A percentile compares a stretch with the other conserved stretches of the same genome.
Evolutionary conservation across 2,329 filamentous ascomycete species (phyloP).

Genomic region (Exophiala phaeomuriformis): DNA sequence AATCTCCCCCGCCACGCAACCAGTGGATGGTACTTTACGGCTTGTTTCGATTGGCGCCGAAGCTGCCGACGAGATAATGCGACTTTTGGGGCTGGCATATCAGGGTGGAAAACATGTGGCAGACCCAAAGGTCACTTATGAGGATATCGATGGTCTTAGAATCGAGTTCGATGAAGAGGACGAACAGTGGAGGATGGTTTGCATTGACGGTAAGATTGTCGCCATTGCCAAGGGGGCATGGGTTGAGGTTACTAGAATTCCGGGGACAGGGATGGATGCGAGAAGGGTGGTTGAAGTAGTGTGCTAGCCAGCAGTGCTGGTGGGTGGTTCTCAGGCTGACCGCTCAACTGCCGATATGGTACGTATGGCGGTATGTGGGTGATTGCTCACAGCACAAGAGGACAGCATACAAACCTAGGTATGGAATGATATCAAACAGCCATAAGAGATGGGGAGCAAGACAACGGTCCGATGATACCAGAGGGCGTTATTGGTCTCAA

Average conservation of each 20-base stretch:
- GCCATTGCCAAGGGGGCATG: conserved; percentile 62
- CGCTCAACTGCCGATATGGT: too few relatives aligned
- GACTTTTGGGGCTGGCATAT: conserved; percentile 62
- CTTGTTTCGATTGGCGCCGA: conserved; percentile 69
- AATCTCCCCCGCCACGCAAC: conserved; percentile 66
- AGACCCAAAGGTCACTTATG: conserved; percentile 59
- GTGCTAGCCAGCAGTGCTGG: conserved; percentile 3
- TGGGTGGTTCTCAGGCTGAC: too few relatives aligned
- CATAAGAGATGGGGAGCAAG: too few relatives aligned
- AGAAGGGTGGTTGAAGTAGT: conserved; percentile 36
- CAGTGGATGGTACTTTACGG: conserved; percentile 62
- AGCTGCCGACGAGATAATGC: conserved; percentile 60
- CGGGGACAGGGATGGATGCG: conserved; percentile 35
- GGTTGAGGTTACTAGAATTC: conserved; percentile 52
- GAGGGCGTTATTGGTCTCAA: too few relatives aligned
- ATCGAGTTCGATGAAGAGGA: conserved; percentile 63
- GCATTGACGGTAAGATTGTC: conserved; percentile 86
- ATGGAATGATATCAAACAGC: too few relatives aligned
- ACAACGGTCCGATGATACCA: too few relatives aligned
- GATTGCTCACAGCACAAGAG: too few relatives aligned
- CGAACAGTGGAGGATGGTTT: conserved; percentile 73
- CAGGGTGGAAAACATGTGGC: conserved; percentile 50
- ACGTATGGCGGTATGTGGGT: too few relatives aligned
- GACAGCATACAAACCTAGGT: too few relatives aligned
- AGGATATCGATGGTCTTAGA: conserved; percentile 58